A percentile compares a stretch with the other conserved stretches of the same genome.
Conservation (phyloP, 225 moss, liverwort and hornwort species). For the Sphagnum tenellum region DNA sequence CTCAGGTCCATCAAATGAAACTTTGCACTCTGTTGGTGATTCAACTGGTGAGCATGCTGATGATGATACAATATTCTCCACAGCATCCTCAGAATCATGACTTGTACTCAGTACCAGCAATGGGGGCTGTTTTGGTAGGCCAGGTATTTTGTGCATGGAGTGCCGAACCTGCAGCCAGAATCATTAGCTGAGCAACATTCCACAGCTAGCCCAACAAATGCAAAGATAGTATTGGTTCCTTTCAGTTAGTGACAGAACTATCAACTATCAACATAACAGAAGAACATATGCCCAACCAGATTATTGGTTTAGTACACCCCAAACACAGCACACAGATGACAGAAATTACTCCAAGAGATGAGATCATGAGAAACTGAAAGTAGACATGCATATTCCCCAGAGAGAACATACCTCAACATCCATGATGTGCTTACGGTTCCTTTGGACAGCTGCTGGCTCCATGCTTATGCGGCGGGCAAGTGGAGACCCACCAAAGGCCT, state of each 20-base stretch:
- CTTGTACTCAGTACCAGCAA: conserved; percentile 23
- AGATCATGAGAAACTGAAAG: too few relatives aligned
- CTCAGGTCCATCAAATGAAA: conserved; percentile 33
- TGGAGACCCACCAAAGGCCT: conserved; percentile 17
- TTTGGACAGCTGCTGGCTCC: conserved; percentile 21
- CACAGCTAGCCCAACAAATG: too few relatives aligned
- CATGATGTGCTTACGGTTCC: conserved; percentile 14
- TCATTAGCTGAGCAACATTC: not conserved
- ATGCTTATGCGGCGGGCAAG: conserved; percentile 24
- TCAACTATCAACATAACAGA: too few relatives aligned
- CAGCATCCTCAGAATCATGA: conserved; percentile 27
- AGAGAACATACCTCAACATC: conserved; percentile 19
- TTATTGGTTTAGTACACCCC: too few relatives aligned
- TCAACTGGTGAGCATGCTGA: conserved; percentile 42
- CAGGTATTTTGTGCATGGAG: conserved; percentile 19
- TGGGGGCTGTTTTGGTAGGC: conserved; percentile 34
- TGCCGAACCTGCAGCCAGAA: conserved; percentile 24
- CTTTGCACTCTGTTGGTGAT: conserved; percentile 40
- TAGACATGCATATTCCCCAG: conserved; percentile 12
- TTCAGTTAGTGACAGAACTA: too few relatives aligned
- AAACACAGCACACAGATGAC: too few relatives aligned
- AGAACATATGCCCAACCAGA: too few relatives aligned
- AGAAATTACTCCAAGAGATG: too few relatives aligned
- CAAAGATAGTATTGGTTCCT: too few relatives aligned
- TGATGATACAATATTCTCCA: conserved; percentile 34